Evolutionary conservation across 768 basidiomycete genomes (phyloP).

Genomic region (Coprinopsis sp.): DNA sequence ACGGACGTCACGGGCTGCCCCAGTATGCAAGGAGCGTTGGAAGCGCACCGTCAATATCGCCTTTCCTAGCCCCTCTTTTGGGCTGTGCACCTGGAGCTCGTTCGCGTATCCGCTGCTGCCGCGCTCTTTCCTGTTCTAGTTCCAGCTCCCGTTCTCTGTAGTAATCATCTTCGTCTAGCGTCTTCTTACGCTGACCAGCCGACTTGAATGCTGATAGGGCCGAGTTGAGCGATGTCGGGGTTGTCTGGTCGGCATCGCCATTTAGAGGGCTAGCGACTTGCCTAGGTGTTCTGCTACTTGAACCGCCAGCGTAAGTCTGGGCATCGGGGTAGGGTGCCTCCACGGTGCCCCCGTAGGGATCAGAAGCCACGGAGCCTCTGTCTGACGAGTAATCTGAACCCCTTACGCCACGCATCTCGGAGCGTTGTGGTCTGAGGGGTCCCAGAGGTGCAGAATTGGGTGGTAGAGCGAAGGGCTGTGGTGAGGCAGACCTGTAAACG

Average conservation of each 20-base stretch:
- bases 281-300: constrained; percentile 14
- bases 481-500: constrained; percentile 30
- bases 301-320: constrained; percentile 11
- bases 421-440: constrained; percentile 63
- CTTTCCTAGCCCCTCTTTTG: constrained; percentile 47
- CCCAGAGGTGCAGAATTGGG: constrained; percentile 41
- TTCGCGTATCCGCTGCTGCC: constrained; percentile 66
- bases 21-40: constrained; percentile 1
- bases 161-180: constrained; percentile 51
- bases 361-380: constrained; percentile 42
- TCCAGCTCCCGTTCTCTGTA: constrained; percentile 57
- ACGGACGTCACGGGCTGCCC: constrained; percentile 4
- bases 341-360: constrained; percentile 46
- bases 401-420: constrained; percentile 54
- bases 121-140: constrained; percentile 55
- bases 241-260: constrained; percentile 32
- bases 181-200: constrained; percentile 54
- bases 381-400: constrained; percentile 51
- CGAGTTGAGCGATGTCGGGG: constrained; percentile 45
- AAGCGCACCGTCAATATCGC: constrained; percentile 79
- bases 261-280: constrained; percentile 24
- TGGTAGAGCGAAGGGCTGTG: constrained; percentile 26
- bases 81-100: constrained; percentile 54
- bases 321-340: constrained; percentile 47
- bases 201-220: constrained; percentile 70